Base-by-base conservation (phyloP, 2,329 filamentous ascomycete genomes). In the Davidsoniella neocaledoniae region DNA sequence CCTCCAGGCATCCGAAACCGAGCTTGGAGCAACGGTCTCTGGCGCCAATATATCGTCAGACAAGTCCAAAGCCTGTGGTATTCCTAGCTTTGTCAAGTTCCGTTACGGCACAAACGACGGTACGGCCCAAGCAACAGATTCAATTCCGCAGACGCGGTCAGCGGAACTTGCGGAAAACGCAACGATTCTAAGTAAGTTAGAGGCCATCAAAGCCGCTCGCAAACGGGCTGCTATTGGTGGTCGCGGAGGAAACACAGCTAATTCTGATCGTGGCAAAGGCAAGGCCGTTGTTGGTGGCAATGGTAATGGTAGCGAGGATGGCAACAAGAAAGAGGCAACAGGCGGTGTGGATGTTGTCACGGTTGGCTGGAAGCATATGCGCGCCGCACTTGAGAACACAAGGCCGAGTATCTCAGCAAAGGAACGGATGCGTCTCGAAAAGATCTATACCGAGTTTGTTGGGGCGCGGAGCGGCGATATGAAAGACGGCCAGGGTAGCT, bases 391-490 rank as follows among this genome's bases (percentile, higher is more conserved):
- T 51, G 74, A 75, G 19, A 81, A 68, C 45, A 95, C 90, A 4
- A 72, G 88, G 56, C 77, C 85, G 19, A 93, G 85, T 63, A 93
- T 96, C 57, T 86, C 83, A 60, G 69, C 71, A 2, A 76, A 86
- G 53, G 91, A 98, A 66, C 75, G 79, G 58, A 71, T 68, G 54
- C 70, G 90, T 53, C 64, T 98, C 56, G 73, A 77, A 58, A 76
- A 76, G 39, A 95, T 98, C 54, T 98, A 98, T 62, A 71, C 74
- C 14, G 91, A 98, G 66, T 98, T 98, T 69, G 81, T 95, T 0
- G 84, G 86, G 3, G 88, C 87, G 0, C 74, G 91, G 57, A 94
- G 88, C 63, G 91, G 91, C 6, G 88, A 96, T 68, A 87, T 98
- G 86, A 86, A 81, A 53, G 90, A 83, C 64, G 91, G 91, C 1